Conservation (phyloP, 176 grass and related monocot species). For the Carex scoparia region DNA sequence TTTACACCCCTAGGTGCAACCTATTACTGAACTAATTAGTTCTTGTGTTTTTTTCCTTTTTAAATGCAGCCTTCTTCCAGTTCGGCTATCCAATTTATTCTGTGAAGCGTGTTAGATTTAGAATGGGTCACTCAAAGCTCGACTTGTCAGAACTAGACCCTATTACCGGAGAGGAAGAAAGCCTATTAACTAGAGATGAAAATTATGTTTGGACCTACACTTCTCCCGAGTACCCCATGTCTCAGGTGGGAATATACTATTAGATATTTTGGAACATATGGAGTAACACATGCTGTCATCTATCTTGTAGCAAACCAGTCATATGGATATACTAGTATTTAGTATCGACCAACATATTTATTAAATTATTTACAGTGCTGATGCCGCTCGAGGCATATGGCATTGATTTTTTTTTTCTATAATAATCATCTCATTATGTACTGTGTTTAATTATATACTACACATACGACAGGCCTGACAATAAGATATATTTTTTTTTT, state of each 20-base stretch:
- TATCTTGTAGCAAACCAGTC: not conserved
- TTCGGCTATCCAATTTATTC: slow-evolving; percentile 59
- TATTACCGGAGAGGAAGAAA: slow-evolving; percentile 41
- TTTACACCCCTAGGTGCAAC: too few relatives aligned
- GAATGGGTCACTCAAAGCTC: slow-evolving; percentile 57
- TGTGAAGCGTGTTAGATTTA: slow-evolving; percentile 48
- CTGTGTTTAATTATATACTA: not conserved
- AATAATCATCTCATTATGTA: not conserved
- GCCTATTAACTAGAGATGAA: slow-evolving; percentile 27
- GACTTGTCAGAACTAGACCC: slow-evolving; percentile 6
- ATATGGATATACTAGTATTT: too few relatives aligned
- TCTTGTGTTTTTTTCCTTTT: not conserved
- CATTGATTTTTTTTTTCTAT: not conserved
- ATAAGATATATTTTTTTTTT: not conserved
- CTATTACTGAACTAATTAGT: too few relatives aligned
- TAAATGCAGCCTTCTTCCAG: slow-evolving; percentile 63
- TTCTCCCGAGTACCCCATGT: slow-evolving; percentile 72
- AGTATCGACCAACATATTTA: not conserved
- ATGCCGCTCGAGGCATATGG: not conserved
- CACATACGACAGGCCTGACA: not conserved
- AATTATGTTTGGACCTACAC: slow-evolving; percentile 80
- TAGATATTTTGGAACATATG: not conserved
- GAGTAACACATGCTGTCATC: not conserved
- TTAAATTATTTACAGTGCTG: not conserved
- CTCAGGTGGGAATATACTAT: slow-evolving; percentile 43